Evolutionary conservation across 2,329 filamentous ascomycete species (phyloP), one percentile per base, ranked within the genome.

Genomic region (Colletotrichum tanaceti): DNA sequence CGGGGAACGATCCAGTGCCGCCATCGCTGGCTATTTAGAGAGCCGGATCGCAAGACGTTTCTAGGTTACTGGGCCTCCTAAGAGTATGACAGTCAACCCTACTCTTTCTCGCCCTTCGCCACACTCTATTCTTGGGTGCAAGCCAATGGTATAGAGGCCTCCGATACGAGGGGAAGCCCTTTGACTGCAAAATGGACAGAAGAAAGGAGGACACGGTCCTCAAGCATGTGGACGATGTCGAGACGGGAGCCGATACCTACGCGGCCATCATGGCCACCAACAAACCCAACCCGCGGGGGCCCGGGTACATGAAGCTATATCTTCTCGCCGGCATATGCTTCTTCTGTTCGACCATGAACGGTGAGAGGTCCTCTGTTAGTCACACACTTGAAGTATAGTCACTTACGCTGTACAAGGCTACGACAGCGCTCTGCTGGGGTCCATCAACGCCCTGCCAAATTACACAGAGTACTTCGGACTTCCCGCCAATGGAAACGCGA

Each of bases 341-440:
- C 41, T 75, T 76, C 0, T 79, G 76, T 52, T 82, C 80, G 3
- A 82, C 80, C 0, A 81, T 82, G 79, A 82, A 77, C 55, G 79
- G 80, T 76, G 64, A 70, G 73, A 1, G 5, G 2, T n/a, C 6
- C 16, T 16, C 6, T n/a, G 16, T 5, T 35, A n/a, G 10, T n/a
- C 16, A n/a, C 32, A 9, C 6, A 3, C 4, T 44, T 44, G 6
- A 6, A 10, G n/a, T n/a, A 10, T 10, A 10, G 18, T n/a, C 10
- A 20, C 18, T 44, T n/a, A 44, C 18, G 41, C 32, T 1, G 0
- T 7, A 1, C 1, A 9, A 81, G 79, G 80, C 2, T 82, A 80
- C 43, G 81, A 82, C 49, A 77, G 79, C 38, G 79, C 79, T 0
- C 72, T 84, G 2, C 80, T 84, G 79, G 79, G 80, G 13, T 81